These are phyloP conservation scores for Luffa acutangula DNA, from an alignment of 306 rosid genomes.

Conservation along the genomic window DNA sequence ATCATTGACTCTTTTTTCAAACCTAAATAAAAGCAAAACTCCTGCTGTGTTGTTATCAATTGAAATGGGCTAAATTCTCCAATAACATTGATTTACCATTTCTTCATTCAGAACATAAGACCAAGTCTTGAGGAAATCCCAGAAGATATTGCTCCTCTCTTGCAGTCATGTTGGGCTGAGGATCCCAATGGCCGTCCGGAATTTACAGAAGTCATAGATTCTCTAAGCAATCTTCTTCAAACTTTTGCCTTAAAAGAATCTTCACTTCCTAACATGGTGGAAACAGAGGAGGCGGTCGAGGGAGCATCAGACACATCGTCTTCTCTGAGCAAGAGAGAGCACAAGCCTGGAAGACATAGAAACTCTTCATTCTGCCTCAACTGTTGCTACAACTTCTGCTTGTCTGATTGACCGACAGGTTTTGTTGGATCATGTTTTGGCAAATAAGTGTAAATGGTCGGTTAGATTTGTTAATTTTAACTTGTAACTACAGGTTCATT, in stretches of 20 bases:
- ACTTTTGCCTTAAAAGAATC: neutral
- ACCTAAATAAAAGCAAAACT: neutral
- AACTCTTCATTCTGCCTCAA: conserved; percentile 4
- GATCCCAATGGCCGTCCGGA: conserved; percentile 48
- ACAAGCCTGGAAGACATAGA: neutral
- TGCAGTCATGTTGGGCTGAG: conserved; percentile 53
- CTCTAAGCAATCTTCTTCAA: conserved; percentile 16
- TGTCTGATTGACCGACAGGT: conserved; percentile 10
- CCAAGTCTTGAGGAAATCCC: conserved; percentile 47
- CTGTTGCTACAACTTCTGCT: conserved; percentile 9
- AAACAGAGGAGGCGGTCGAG: conserved; percentile 9
- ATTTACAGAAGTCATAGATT: conserved; percentile 27
- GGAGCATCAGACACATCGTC: neutral
- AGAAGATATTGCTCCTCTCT: conserved; percentile 18
- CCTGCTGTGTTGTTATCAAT: neutral
- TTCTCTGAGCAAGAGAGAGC: neutral
- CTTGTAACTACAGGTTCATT: neutral
- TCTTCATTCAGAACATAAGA: conserved; percentile 28
- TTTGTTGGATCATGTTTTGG: neutral
- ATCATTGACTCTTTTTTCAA: neutral
- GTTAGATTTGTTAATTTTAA: neutral
- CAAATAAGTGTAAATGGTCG: conserved; percentile 6
- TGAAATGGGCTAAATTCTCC: neutral
- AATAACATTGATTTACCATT: neutral
- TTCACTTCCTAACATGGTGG: neutral